Conservation (phyloP, 1,284 basidiomycete genomes). For the Kalmanozyma brasiliensis region DNA sequence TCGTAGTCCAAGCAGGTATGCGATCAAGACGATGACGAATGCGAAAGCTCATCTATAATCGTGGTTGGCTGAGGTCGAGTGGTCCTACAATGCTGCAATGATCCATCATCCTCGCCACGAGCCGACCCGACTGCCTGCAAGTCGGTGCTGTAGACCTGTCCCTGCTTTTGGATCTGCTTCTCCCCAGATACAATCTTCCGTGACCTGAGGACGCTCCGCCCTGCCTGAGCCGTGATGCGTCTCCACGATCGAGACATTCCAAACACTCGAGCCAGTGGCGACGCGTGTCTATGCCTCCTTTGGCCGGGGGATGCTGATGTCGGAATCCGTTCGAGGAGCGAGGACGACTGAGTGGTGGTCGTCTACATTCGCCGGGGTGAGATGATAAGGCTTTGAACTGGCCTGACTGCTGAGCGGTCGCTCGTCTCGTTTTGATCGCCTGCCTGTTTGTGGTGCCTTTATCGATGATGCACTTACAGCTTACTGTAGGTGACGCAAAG, state of each 20-base stretch:
- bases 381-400: neutral
- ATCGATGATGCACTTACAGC: conserved; percentile 29
- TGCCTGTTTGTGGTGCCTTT: conserved; percentile 1
- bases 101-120: too few relatives aligned
- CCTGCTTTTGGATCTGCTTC: too few relatives aligned
- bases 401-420: neutral
- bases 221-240: too few relatives aligned
- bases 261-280: neutral
- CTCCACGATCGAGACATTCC: too few relatives aligned
- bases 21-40: neutral
- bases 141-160: too few relatives aligned
- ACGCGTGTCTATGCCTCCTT: neutral
- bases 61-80: neutral
- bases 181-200: too few relatives aligned
- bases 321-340: neutral
- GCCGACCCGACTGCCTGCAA: too few relatives aligned
- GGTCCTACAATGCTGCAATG: too few relatives aligned
- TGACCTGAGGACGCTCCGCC: too few relatives aligned
- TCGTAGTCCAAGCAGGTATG: neutral
- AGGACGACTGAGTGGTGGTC: neutral
- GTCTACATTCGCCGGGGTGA: neutral
- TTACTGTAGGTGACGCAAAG: conserved; percentile 19
- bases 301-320: neutral
- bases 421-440: neutral
- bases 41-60: too few relatives aligned